Evolutionary conservation across 208 protist species (phyloP).

Genomic region (Leishmania guyanensis): DNA sequence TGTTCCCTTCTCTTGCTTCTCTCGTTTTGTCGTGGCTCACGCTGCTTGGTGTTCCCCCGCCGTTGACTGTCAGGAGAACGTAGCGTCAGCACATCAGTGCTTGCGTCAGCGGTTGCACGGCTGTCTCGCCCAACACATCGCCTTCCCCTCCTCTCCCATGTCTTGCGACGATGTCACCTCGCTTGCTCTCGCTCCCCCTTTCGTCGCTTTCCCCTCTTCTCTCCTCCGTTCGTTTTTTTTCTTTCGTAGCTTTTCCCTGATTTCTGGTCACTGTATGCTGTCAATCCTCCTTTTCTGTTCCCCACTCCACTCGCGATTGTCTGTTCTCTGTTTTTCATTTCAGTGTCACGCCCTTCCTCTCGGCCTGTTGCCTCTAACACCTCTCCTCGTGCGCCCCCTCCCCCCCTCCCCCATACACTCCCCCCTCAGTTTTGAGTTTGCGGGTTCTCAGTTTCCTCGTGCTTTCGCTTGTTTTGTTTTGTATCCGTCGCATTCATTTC

Average conservation of each 20-base stretch:
- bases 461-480: not conserved
- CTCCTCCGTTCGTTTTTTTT: not conserved
- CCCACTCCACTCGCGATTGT: not conserved
- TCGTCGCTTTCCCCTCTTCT: not conserved
- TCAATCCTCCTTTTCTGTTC: not conserved
- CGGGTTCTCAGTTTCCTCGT: too few relatives aligned
- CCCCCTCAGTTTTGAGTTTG: not conserved
- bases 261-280: not conserved
- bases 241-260: not conserved
- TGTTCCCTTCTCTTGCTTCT: not conserved
- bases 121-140: not conserved
- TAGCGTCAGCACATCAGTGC: not conserved
- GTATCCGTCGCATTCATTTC: not conserved
- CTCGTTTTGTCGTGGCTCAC: not conserved
- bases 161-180: not conserved
- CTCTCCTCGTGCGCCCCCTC: too few relatives aligned
- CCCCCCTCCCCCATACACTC: not conserved
- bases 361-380: not conserved
- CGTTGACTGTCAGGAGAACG: not conserved
- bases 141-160: not conserved
- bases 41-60: not conserved
- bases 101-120: not conserved
- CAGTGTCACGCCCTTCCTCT: not conserved
- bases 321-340: not conserved
- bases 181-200: not conserved